A percentile compares a stretch with the other conserved stretches of the same genome.
Conservation (phyloP, 2,329 filamentous ascomycete species). For the Alternaria ethzedia region DNA sequence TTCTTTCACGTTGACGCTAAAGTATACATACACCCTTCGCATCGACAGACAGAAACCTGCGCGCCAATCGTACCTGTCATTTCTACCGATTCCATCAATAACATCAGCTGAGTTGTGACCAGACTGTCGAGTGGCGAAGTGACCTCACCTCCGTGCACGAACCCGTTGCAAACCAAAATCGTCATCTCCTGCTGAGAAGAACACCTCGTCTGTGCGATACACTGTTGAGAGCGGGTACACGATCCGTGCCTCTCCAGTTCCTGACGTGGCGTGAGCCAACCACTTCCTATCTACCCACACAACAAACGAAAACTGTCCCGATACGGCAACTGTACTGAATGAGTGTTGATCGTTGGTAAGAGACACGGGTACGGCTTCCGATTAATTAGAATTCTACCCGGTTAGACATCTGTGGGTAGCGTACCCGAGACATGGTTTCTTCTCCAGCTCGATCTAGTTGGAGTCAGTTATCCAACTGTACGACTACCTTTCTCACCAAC, state of each 20-base stretch:
- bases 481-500: neutral
- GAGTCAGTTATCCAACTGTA: neutral
- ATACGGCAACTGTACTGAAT: slow-evolving; percentile 4
- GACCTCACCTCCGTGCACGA: no score
- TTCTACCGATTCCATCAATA: neutral
- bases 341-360: slow-evolving; percentile 11
- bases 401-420: neutral
- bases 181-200: neutral
- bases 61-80: neutral
- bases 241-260: neutral
- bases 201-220: neutral
- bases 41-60: neutral
- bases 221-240: neutral
- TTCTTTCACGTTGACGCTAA: neutral
- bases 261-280: neutral
- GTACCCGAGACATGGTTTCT: neutral
- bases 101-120: neutral
- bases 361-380: slow-evolving; percentile 16
- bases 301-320: neutral
- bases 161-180: neutral
- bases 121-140: neutral
- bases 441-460: neutral
- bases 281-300: neutral
- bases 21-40: neutral
- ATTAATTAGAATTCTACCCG: neutral